Conservation (phyloP, 2,329 filamentous ascomycete species). For the Zasmidium cellare region DNA sequence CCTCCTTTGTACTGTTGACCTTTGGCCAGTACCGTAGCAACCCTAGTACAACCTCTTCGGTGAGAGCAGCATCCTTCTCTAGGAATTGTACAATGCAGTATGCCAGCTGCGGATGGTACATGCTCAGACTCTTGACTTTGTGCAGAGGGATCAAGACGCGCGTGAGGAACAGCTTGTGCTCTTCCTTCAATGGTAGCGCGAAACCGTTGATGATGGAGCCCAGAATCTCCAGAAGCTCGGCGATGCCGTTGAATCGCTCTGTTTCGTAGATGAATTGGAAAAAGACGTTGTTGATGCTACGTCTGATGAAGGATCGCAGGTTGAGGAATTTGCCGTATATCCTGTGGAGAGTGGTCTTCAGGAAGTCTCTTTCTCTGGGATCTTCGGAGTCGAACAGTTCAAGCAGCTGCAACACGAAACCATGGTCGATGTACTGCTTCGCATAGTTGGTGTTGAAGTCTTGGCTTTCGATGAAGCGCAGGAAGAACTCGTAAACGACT, state of each 20-base stretch:
- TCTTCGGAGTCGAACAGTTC: conserved; percentile 98
- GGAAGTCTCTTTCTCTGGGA: conserved; percentile 90
- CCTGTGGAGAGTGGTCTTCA: conserved; percentile 95
- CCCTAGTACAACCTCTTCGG: conserved; percentile 95
- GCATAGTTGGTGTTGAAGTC: conserved; percentile 99
- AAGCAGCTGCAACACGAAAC: conserved; percentile 92
- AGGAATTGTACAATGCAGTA: conserved; percentile 99
- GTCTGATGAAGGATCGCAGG: conserved; percentile 90
- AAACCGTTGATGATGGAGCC: conserved; percentile 99
- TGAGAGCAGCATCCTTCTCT: conserved; percentile 94
- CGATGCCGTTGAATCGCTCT: conserved; percentile 96
- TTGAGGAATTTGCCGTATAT: conserved; percentile 99
- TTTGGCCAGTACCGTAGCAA: conserved; percentile 97
- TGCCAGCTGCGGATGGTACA: conserved; percentile 97
- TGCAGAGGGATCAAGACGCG: conserved; percentile 89
- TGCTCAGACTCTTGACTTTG: conserved; percentile 98
- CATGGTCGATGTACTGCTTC: conserved; percentile 97
- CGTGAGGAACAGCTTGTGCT: conserved; percentile 97
- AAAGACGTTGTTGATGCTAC: conserved; percentile 99
- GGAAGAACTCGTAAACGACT: conserved; percentile 98
- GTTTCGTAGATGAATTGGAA: conserved; percentile 99
- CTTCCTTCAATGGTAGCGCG: conserved; percentile 92
- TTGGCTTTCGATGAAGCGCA: conserved; percentile 97
- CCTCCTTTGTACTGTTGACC: conserved; percentile 98
- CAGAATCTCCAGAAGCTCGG: conserved; percentile 91